Evolutionary conservation across 352 stramenopile species (phyloP).

Genomic region (Globisporangium polare): DNA sequence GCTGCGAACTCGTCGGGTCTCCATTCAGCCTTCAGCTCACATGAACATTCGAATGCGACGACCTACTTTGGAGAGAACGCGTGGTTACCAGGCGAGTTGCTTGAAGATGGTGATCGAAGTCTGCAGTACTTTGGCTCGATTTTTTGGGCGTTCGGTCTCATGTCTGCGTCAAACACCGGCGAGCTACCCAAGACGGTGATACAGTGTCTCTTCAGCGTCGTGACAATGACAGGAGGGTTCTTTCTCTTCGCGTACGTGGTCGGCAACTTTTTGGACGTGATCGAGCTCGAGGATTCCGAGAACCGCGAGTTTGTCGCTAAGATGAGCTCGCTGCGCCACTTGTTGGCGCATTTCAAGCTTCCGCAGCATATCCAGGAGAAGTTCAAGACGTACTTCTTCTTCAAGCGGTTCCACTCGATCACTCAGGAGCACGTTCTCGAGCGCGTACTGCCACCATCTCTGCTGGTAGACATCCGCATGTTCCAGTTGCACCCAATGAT

Average conservation of each 20-base stretch:
- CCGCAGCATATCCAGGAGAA: constrained; percentile 39
- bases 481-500: constrained; percentile 67
- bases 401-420: constrained; percentile 66
- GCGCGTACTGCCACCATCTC: constrained; percentile 44
- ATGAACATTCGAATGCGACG: neutral
- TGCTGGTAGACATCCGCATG: constrained; percentile 60
- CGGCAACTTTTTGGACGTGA: constrained; percentile 55
- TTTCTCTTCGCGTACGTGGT: constrained; percentile 63
- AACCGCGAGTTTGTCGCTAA: constrained; percentile 58
- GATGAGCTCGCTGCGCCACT: constrained; percentile 45
- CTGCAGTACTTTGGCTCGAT: constrained; percentile 46
- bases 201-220: constrained; percentile 53
- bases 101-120: constrained; percentile 20
- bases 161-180: constrained; percentile 52
- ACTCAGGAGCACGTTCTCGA: constrained; percentile 60
- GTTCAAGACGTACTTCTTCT: constrained; percentile 66
- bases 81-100: constrained; percentile 24
- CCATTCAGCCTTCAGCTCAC: constrained; percentile 16
- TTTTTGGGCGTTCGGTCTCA: constrained; percentile 55
- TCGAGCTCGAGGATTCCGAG: constrained; percentile 52
- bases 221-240: constrained; percentile 55
- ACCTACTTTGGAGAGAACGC: constrained; percentile 25
- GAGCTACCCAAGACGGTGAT: constrained; percentile 42
- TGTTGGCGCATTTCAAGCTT: constrained; percentile 50
- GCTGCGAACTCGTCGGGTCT: constrained; percentile 40